Percentiles rank a stretch among this genome's conserved stretches.
These are phyloP conservation scores for Stereocaulon alpinum DNA, from an alignment of 495 filamentous ascomycete species.

Conservation along the genomic window DNA sequence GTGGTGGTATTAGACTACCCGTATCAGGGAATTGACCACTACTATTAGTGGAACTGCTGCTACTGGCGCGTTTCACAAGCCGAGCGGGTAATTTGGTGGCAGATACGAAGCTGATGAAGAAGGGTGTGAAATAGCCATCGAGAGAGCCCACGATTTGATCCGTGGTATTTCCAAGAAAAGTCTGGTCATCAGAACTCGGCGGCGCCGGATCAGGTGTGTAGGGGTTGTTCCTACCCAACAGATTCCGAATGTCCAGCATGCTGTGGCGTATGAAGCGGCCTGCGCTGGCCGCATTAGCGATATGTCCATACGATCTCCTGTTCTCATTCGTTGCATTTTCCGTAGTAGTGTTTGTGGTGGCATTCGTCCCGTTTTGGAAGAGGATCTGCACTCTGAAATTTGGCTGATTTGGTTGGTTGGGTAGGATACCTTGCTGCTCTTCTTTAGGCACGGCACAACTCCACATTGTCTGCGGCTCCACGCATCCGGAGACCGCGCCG, in stretches of 20 bases:
- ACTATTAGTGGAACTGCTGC: conserved; percentile 13
- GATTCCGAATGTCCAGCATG: conserved; percentile 23
- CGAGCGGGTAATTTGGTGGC: conserved; percentile 22
- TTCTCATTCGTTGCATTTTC: conserved; percentile 22
- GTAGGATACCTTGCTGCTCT: conserved; percentile 47
- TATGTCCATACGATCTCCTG: conserved; percentile 15
- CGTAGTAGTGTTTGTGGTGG: conserved; percentile 29
- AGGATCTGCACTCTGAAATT: conserved; percentile 72
- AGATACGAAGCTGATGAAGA: conserved; percentile 37
- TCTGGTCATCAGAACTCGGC: conserved; percentile 56
- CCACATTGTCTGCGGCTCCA: conserved; percentile 62
- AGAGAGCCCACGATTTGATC: conserved; percentile 54
- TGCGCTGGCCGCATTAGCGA: conserved; percentile 29
- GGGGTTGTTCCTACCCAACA: conserved; percentile 20
- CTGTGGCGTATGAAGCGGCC: conserved; percentile 24
- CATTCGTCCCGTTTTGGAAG: conserved; percentile 59
- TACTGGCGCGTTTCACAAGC: conserved; percentile 1
- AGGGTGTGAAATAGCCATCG: conserved; percentile 42
- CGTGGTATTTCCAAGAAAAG: conserved; percentile 74
- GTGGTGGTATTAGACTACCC: conserved; percentile 46
- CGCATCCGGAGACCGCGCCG: conserved; percentile 50
- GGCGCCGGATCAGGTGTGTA: conserved; percentile 52
- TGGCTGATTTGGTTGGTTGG: conserved; percentile 53
- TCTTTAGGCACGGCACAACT: conserved; percentile 74
- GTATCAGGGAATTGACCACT: conserved; percentile 37